Evolutionary conservation across 1,139 yeast genomes (phyloP).

Genomic region (Kodamaea ohmeri): DNA sequence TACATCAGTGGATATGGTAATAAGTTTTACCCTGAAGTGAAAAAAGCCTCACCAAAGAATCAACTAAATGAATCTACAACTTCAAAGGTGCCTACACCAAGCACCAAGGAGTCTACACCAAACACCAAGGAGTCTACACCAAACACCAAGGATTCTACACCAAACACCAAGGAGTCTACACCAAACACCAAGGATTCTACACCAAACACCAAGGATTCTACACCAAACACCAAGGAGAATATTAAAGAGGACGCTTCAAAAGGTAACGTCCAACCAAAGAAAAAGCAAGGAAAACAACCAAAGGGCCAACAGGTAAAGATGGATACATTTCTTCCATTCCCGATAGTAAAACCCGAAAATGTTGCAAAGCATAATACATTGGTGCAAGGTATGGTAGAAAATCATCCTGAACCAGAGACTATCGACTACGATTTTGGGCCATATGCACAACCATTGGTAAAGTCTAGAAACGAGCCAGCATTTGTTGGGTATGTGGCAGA

Average conservation of each 20-base stretch:
- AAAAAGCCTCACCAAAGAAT: not conserved
- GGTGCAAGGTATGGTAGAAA: conserved; percentile 13
- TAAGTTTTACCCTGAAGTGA: conserved; percentile 47
- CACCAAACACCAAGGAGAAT: too few relatives aligned
- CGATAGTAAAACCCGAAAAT: conserved; percentile 64
- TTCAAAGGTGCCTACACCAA: not conserved
- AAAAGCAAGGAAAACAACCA: conserved; percentile 15
- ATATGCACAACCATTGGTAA: conserved; percentile 56
- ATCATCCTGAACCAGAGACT: conserved; percentile 13
- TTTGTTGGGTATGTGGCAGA: conserved; percentile 78
- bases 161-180: too few relatives aligned
- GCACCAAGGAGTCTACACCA: too few relatives aligned
- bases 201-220: too few relatives aligned
- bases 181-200: too few relatives aligned
- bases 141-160: too few relatives aligned
- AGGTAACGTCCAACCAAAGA: too few relatives aligned
- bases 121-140: too few relatives aligned
- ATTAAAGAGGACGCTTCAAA: too few relatives aligned
- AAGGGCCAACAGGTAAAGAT: conserved; percentile 23
- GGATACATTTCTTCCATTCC: conserved; percentile 57
- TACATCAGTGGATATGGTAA: conserved; percentile 55
- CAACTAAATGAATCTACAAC: not conserved
- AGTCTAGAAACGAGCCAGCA: conserved; percentile 91
- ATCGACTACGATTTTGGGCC: conserved; percentile 23
- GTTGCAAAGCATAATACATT: conserved; percentile 26